phyloP scores from a whole-genome alignment of 495 filamentous ascomycete species.

The Aspergillus campestris region DNA sequence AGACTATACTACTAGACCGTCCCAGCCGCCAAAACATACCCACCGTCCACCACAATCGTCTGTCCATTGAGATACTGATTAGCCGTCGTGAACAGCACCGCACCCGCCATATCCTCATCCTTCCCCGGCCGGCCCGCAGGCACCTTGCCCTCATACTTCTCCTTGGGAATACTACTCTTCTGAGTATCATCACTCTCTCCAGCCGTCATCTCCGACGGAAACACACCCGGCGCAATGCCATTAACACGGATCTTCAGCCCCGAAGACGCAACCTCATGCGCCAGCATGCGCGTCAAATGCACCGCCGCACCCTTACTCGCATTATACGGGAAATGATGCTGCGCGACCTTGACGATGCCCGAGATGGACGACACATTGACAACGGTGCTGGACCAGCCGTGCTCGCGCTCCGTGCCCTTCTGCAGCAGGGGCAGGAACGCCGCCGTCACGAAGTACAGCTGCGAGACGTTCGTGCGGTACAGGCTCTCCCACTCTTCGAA shows the following conservation, averaged over 20 bases:
- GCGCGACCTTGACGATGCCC: constrained; percentile 39
- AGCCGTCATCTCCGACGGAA: constrained; percentile 48
- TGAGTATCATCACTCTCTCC: constrained; percentile 45
- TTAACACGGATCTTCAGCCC: constrained; percentile 40
- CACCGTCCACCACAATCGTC: constrained; percentile 59
- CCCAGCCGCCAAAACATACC: constrained; percentile 37
- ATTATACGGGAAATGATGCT: constrained; percentile 48
- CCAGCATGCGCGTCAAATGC: constrained; percentile 48
- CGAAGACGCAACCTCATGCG: constrained; percentile 37
- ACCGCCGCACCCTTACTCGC: constrained; percentile 42
- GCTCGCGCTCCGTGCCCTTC: constrained; percentile 36
- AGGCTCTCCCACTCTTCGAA: constrained; percentile 38
- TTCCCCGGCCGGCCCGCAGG: constrained; percentile 55
- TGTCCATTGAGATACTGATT: constrained; percentile 71
- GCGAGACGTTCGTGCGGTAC: constrained; percentile 42
- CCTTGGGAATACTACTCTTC: constrained; percentile 54
- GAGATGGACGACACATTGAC: constrained; percentile 54
- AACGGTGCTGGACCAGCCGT: constrained; percentile 46
- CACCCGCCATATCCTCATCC: constrained; percentile 66
- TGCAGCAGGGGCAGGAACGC: constrained; percentile 33
- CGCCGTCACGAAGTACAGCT: constrained; percentile 38
- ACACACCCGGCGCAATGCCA: constrained; percentile 49
- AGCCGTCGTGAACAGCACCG: constrained; percentile 50
- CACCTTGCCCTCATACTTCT: constrained; percentile 52
- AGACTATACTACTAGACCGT: constrained; percentile 8